Evolutionary conservation across 169 alveolate species (phyloP).

Genomic region (Cyclospora cayetanensis): DNA sequence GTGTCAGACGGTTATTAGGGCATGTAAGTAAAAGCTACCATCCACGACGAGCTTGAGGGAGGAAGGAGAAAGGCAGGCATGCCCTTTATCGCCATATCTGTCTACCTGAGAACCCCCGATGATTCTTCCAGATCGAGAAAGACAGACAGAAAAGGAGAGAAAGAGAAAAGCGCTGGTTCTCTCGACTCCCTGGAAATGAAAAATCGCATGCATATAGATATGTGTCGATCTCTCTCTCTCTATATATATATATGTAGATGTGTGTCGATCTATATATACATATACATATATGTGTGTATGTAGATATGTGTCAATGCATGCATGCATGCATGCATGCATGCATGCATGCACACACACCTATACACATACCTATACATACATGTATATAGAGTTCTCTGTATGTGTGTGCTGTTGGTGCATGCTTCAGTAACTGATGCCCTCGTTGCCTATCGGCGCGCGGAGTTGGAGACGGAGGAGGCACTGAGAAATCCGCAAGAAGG

Average conservation of each 20-base stretch:
- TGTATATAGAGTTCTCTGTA: not conserved
- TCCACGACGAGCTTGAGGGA: too few species aligned
- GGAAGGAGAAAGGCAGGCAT: too few species aligned
- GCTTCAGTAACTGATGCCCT: not conserved
- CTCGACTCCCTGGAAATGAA: too few species aligned
- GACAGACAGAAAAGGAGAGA: too few species aligned
- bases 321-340: not conserved
- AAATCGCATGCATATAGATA: not conserved
- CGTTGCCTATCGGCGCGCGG: not conserved
- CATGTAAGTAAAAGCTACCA: too few species aligned
- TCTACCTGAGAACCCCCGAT: too few species aligned
- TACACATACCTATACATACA: too few species aligned
- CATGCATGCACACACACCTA: too few species aligned
- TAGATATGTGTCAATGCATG: not conserved
- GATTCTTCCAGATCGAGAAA: too few species aligned
- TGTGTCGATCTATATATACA: not conserved
- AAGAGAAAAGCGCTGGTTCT: too few species aligned
- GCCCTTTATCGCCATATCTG: too few species aligned
- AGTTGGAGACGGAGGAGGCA: not conserved
- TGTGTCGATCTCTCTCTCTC: not conserved
- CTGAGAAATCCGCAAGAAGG: not conserved
- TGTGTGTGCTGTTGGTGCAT: not conserved
- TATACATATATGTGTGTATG: not conserved
- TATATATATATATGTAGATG: not conserved
- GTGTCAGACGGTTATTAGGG: not conserved